These are phyloP conservation scores for Diospyros kaki DNA, from an alignment of 148 eudicot genomes.

Conservation along the genomic window DNA sequence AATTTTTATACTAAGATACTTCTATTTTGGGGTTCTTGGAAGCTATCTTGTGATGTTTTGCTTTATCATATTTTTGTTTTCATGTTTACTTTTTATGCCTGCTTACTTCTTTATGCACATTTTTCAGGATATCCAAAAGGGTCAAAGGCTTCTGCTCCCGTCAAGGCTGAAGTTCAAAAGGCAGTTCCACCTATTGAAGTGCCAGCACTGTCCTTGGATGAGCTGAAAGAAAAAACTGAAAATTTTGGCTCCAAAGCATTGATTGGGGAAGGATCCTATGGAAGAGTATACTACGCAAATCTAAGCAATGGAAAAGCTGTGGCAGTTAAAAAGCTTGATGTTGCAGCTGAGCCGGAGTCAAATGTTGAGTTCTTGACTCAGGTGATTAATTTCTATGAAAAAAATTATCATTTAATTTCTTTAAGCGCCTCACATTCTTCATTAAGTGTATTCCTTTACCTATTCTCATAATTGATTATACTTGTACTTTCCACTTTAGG, in stretches of 20 bases:
- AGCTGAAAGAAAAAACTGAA: constrained; percentile 74
- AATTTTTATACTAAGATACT: no score
- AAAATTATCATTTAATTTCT: neutral
- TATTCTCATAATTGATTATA: constrained; percentile 8
- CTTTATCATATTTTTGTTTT: neutral
- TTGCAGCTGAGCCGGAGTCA: constrained; percentile 60
- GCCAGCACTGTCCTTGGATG: constrained; percentile 64
- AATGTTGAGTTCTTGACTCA: constrained; percentile 73
- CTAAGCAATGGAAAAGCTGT: constrained; percentile 58
- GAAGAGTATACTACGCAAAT: constrained; percentile 70
- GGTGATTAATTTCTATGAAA: constrained; percentile 28
- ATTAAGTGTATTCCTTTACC: neutral
- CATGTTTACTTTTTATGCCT: neutral
- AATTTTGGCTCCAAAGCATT: constrained; percentile 75
- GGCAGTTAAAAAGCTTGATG: constrained; percentile 87
- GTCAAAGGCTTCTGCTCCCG: constrained; percentile 37
- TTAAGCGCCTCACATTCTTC: neutral
- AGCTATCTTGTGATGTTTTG: neutral
- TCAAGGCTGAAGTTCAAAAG: constrained; percentile 47
- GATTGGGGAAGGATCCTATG: constrained; percentile 93
- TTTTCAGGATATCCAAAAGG: constrained; percentile 33
- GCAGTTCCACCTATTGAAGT: constrained; percentile 60
- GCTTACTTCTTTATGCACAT: neutral
- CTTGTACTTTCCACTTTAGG: constrained; percentile 28
- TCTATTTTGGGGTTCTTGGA: neutral